Base-by-base conservation (phyloP, 495 filamentous ascomycete species). In the Xylaria flabelliformis region DNA sequence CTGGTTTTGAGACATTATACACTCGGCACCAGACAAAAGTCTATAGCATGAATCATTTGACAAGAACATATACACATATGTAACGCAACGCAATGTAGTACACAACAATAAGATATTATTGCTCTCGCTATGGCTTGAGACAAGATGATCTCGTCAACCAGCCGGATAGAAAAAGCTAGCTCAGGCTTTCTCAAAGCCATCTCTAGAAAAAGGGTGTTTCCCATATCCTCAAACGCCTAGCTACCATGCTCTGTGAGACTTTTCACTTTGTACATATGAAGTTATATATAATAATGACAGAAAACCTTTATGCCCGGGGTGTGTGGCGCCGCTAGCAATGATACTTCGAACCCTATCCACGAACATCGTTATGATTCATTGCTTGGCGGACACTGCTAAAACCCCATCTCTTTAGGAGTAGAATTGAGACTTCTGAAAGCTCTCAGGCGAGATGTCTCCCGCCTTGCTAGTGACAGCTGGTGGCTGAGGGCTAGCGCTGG, bases 371-470 rank as follows among this genome's bases (percentile, higher is more conserved):
- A 10, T 17, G 0, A 9, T 56, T 19, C 9, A 36, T 51, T 8
- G 36, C 29, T 21, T 29, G 0, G 10, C 29, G 1, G 13, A 17
- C 10, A 24, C 36, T 48, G 0, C 12, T 29, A 7, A 4, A 64
- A 0, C 9, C 24, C 15, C 2, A 10, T 46, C 6, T 10, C 58
- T 29, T 78, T 87, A 91, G n/a, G 90, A 90, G 82, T 93, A 92
- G 81, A 97, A 97, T 55, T 92, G 90, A 69, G 92, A 93, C 84
- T 95, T 95, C 79, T 97, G 93, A 82, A 97, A 97, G 78, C 91
- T 94, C 80, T 97, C 93, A 5, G 91, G 88, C 36, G 88, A 89
- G 50, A 96, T 91, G 78, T 97, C 86, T 21, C 83, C 85, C 34
- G 85, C 83, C 78, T 91, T 92, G 74, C 88, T 87, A 9, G 85